These are phyloP conservation scores for Aspergillus niger DNA, from an alignment of 2,329 filamentous ascomycete genomes.

Conservation along the genomic window DNA sequence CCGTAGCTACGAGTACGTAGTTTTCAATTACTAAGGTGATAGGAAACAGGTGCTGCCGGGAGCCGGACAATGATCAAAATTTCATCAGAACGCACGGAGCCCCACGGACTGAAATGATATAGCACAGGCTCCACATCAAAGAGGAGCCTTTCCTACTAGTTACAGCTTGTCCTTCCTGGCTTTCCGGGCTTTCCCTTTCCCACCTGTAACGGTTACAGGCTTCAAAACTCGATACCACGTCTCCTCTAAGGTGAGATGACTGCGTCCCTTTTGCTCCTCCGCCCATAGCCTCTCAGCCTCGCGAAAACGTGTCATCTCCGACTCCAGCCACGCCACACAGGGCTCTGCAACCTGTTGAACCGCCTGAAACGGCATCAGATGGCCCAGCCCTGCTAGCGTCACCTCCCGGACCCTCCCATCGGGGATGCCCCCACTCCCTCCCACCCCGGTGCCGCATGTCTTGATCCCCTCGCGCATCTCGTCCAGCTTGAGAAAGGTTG, in stretches of 20 bases:
- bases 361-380: conserved; percentile 11
- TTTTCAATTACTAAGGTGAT: too few species aligned
- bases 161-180: too few species aligned
- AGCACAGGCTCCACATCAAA: too few species aligned
- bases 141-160: too few species aligned
- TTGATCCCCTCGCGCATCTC: conserved; percentile 24
- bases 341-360: background rate
- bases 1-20: too few species aligned
- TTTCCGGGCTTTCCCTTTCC: too few species aligned
- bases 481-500: conserved; percentile 15
- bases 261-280: background rate
- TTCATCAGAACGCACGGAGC: too few species aligned
- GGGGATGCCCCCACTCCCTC: conserved; percentile 54
- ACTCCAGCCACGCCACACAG: conserved; percentile 6
- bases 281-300: conserved; percentile 5
- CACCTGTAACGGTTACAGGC: too few species aligned
- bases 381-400: conserved; percentile 13
- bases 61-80: too few species aligned
- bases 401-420: conserved; percentile 36
- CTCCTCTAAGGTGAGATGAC: conserved; percentile 4
- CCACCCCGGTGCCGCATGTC: background rate
- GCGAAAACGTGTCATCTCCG: background rate
- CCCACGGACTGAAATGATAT: too few species aligned
- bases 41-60: too few species aligned
- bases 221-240: conserved; percentile 1